These are phyloP conservation scores for Hemisphaericaspora subhashii DNA, from an alignment of 1,139 yeast species.

Conservation along the genomic window DNA sequence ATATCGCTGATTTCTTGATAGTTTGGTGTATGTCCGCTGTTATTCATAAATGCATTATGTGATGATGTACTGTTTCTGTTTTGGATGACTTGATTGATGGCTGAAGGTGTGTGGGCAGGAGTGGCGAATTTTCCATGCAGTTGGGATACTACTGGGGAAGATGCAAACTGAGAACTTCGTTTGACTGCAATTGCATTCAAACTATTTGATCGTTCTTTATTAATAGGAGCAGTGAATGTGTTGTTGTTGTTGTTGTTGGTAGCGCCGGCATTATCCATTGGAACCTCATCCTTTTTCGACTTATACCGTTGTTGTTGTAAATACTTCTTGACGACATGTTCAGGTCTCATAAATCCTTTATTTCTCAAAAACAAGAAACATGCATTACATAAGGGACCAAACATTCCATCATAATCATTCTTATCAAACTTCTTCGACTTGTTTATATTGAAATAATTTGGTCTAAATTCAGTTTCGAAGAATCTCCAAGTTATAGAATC, in stretches of 20 bases:
- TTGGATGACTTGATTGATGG: conserved; percentile 43
- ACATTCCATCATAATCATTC: conserved; percentile 48
- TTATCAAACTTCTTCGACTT: conserved; percentile 42
- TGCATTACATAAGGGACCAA: conserved; percentile 53
- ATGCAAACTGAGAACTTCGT: conserved; percentile 22
- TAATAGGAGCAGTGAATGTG: too few species aligned
- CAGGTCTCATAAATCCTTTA: conserved; percentile 55
- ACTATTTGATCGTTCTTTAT: conserved; percentile 15
- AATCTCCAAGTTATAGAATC: conserved; percentile 49
- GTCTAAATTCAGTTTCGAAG: conserved; percentile 44
- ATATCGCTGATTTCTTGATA: conserved; percentile 46
- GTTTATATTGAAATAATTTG: conserved; percentile 39
- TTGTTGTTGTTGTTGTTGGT: conserved; percentile 1
- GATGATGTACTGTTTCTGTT: conserved; percentile 15
- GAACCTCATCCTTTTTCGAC: conserved; percentile 22
- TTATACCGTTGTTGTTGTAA: conserved; percentile 45
- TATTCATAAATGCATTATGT: conserved; percentile 3
- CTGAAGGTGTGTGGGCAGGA: conserved; percentile 47
- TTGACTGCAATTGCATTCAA: conserved; percentile 20
- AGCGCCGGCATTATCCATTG: conserved; percentile 4
- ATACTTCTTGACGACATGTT: conserved; percentile 48
- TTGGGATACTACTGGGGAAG: conserved; percentile 27
- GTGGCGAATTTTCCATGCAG: conserved; percentile 33
- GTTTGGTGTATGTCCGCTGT: conserved; percentile 26
- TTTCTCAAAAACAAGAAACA: conserved; percentile 48